Evolutionary conservation across 2,329 filamentous ascomycete genomes (phyloP), one percentile per base, ranked within the genome.

Genomic region (Paraphaeosphaeria minitans): DNA sequence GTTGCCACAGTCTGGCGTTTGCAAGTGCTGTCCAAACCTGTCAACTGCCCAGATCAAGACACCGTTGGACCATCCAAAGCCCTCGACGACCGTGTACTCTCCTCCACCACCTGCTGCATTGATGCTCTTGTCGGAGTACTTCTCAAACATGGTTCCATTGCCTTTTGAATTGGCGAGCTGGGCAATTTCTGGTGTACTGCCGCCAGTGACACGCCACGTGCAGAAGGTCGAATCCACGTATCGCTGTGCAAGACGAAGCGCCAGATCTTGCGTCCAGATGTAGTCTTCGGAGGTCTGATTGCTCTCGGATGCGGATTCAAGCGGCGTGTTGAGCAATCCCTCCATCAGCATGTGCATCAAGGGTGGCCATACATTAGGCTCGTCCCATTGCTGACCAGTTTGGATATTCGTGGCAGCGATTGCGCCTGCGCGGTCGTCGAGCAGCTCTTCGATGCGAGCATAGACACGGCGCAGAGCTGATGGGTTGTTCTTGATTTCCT

Each of bases 61-160:
- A 31, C 88, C 88, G 64, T 90, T 90, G 0, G 85, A 86, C 88
- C 88, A 90, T 7, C 87, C 88, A 65, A 90, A 90, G 1, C 88
- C 87, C 75, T 89, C 85, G 2, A 89, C 87, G 6, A 90, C 87
- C 55, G 84, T 82, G 71, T 90, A 90, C 78, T 90, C 88, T 63
- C 88, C 88, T 6, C 88, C 88, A 7, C 85, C 78, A 29, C 88
- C 88, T 1, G 84, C 85, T 0, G 82, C 83, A 61, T 88, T 87
- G 47, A 82, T 86, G 8, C 83, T 76, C 57, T 83, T 84, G 64
- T 88, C 85, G 13, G 79, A 80, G 69, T 90, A 90, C 79, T 90
- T 90, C 73, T 90, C 88, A 70, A 90, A 90, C 80, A 90, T 89
- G 70, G 84, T 85, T 22, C 88, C 88, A 74, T 71, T 55, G 80